These are phyloP conservation scores for Dittrichia graveolens DNA, from an alignment of 129 eudicot species.

Conservation along the genomic window DNA sequence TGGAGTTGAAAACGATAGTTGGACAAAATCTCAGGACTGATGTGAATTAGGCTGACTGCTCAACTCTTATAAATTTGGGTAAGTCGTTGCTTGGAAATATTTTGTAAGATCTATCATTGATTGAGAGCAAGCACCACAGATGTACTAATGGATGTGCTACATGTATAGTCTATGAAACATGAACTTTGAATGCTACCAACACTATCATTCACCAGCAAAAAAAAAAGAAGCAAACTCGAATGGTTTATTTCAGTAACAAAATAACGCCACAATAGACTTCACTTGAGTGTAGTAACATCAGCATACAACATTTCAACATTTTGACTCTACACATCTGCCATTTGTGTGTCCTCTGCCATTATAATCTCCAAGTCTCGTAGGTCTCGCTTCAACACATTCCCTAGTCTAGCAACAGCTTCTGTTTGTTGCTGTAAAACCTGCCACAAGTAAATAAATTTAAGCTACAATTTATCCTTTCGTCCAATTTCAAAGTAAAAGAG, in stretches of 20 bases:
- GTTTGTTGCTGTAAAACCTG: conserved; percentile 96
- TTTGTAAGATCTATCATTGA: too few relatives aligned
- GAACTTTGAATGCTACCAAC: conserved; percentile 11
- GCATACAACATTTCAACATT: conserved; percentile 21
- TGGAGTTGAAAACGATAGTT: too few relatives aligned
- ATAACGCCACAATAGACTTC: conserved; percentile 20
- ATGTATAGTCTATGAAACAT: conserved; percentile 21
- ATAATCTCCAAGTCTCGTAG: conserved; percentile 90
- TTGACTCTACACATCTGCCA: conserved; percentile 43
- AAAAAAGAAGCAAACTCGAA: not conserved
- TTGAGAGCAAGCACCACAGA: too few relatives aligned
- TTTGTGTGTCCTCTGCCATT: conserved; percentile 83
- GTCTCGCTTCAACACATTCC: conserved; percentile 85
- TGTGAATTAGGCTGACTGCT: too few relatives aligned
- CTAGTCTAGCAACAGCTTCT: conserved; percentile 83
- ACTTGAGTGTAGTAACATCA: conserved; percentile 5
- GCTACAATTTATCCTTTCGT: not conserved
- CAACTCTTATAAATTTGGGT: too few relatives aligned
- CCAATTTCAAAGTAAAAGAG: not conserved
- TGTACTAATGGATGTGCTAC: not conserved
- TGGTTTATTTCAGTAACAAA: conserved; percentile 23
- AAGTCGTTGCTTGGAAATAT: too few relatives aligned
- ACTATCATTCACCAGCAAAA: conserved; percentile 10
- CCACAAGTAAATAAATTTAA: not conserved
- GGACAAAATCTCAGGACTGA: too few relatives aligned